Evolutionary conservation across 2,329 filamentous ascomycete genomes (phyloP), one percentile per base, ranked within the genome.

Genomic region (Aureobasidium musti): DNA sequence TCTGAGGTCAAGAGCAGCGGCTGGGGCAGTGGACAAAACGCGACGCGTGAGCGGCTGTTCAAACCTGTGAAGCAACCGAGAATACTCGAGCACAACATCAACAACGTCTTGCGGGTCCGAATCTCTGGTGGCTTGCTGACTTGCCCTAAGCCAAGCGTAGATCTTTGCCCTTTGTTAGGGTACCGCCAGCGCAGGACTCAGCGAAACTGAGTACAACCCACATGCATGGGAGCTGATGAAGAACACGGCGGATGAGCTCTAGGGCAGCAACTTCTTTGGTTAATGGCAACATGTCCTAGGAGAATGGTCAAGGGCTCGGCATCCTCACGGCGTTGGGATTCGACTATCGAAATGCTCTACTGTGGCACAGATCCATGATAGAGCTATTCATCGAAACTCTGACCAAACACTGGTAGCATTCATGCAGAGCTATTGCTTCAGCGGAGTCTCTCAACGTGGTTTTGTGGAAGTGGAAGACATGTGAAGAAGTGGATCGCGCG

Each of bases 401-500:
- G 17, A 33, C 8, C 28, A 17, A 57, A 45, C 7, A 43, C 7
- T 45, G 54, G 54, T 59, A 43, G 37, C 54, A 33, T 45, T 59
- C 14, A 23, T 59, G 54, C 35, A 56, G 35, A 41, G 53, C 39
- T 59, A 33, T 59, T 45, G 39, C 54, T 59, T 43, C 26, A 8
- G 37, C 14, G 23, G 39, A 59, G 37, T 59, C 33, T 45, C 39
- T n/a, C 39, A 5, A 10, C 37, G 43, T 30, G 37, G 10, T 57
- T 45, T 37, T 37, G 26, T 21, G 17, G 17, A 59, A 14, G 10
- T 59, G 7, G 17, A 28, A 59, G 54, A 59, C 39, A 33, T 59
- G 54, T 30, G 54, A 59, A 59, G 37, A 59, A 45, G 54, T 45
- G 54, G 17, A 45, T 59, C 54, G 54, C 26, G 23, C 39, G 54